Evolutionary conservation across 1,139 yeast genomes (phyloP), one percentile per base, ranked within the genome.

Genomic region (Blastobotrys petasosporus): DNA sequence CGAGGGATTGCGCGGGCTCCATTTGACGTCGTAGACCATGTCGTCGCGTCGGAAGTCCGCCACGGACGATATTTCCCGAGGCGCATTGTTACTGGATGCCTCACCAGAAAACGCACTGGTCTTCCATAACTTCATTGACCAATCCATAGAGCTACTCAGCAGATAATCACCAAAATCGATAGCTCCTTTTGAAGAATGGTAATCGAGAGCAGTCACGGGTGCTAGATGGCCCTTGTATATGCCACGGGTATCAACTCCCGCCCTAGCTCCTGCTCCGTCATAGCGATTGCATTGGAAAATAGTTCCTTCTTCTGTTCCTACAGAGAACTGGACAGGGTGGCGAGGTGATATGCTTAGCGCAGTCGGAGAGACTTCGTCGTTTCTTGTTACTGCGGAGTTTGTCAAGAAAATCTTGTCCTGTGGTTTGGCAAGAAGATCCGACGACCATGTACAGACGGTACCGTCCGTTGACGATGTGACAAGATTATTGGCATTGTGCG

Each of bases 261-360:
- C 65, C 16, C 59, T 54, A 32, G 64, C 39, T 23, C 65, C 65
- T 32, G 65, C 66, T 40, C 58, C 64, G 56, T 65, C 65, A 54
- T 65, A 56, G 53, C 71, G 53, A 51, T 66, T 58, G 20, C 78
- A 63, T 36, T 67, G 68, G 53, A 73, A 73, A 28, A 77, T 61
- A n/a, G 59, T 56, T 0, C 83, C 82, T 47, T 69, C 73, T 48
- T 73, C 75, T 13, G 77, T 61, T 1, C 77, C 76, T 7, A 74
- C 61, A 8, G 75, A 53, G n/a, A 75, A 56, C 34, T 61, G 61
- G 23, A 74, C 61, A 12, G 63, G 60, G 42, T 69, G 72, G 12
- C 62, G 53, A 2, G 62, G 54, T 3, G 64, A 51, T 15, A 65
- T 54, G 0, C 63, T 61, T 12, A 71, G 39, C 2, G 63, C 54